These are phyloP conservation scores for Ensete ventricosum DNA, from an alignment of 176 grass and related monocot genomes.

Conservation along the genomic window DNA sequence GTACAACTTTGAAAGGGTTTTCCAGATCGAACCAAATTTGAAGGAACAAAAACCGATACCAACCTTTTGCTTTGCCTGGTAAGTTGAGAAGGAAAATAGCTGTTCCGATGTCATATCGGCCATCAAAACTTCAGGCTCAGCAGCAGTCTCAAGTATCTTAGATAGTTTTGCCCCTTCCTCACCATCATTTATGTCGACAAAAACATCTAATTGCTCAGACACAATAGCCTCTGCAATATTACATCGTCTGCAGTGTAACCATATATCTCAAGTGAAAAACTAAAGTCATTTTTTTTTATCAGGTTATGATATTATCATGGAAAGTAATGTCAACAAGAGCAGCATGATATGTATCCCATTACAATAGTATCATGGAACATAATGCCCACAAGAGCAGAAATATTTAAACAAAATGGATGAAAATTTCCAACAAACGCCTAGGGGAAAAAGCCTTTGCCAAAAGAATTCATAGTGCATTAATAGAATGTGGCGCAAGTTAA, in stretches of 20 bases:
- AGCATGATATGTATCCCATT: neutral
- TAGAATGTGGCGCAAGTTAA: neutral
- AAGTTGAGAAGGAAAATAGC: conserved; percentile 50
- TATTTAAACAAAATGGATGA: neutral
- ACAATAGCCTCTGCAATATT: conserved; percentile 67
- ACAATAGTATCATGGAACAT: neutral
- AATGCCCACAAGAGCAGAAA: neutral
- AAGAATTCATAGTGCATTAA: neutral
- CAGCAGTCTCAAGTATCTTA: conserved; percentile 60
- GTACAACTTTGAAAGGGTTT: neutral
- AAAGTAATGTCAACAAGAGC: neutral
- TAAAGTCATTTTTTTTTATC: neutral
- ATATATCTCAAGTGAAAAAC: neutral
- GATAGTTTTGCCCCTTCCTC: conserved; percentile 76
- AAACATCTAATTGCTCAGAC: conserved; percentile 60
- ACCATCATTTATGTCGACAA: conserved; percentile 33
- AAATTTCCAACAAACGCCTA: neutral
- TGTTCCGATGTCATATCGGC: conserved; percentile 67
- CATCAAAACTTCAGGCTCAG: conserved; percentile 86
- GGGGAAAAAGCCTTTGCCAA: neutral
- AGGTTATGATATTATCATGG: neutral
- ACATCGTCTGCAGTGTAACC: conserved; percentile 38
- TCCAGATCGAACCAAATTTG: neutral
- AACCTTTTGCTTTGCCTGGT: conserved; percentile 68
- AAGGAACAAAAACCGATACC: neutral